phyloP scores from a whole-genome alignment of 1,139 yeast genomes.

The Candida neerlandica region DNA sequence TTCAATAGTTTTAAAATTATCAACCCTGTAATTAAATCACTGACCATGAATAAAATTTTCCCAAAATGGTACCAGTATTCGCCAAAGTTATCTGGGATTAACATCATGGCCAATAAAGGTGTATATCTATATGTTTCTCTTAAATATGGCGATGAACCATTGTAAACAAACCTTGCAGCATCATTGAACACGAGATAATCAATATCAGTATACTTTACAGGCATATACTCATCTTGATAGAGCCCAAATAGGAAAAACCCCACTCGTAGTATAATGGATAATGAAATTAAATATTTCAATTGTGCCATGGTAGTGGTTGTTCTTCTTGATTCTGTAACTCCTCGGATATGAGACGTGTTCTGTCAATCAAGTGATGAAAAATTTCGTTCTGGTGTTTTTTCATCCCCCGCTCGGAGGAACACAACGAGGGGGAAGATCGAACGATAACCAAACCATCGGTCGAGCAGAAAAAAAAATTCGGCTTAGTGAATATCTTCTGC shows the following conservation, averaged over 20 bases:
- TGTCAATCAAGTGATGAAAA: too few relatives aligned
- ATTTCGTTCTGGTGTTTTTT: too few relatives aligned
- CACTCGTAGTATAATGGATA: constrained; percentile 50
- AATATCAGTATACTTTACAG: constrained; percentile 87
- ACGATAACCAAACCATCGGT: too few relatives aligned
- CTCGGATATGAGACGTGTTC: too few relatives aligned
- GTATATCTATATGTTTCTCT: constrained; percentile 93
- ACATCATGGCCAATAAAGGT: constrained; percentile 82
- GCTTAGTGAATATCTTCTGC: neutral
- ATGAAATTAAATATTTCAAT: constrained; percentile 13
- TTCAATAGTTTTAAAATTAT: constrained; percentile 51
- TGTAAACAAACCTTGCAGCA: constrained; percentile 73
- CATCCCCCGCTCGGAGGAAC: too few relatives aligned
- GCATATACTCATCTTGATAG: constrained; percentile 81
- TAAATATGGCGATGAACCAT: constrained; percentile 70
- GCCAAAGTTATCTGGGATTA: constrained; percentile 61
- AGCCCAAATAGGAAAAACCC: constrained; percentile 80
- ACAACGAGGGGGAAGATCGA: too few relatives aligned
- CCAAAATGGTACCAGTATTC: constrained; percentile 68
- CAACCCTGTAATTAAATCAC: constrained; percentile 82
- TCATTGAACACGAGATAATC: constrained; percentile 93
- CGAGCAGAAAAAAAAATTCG: too few relatives aligned
- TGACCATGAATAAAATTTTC: constrained; percentile 69
- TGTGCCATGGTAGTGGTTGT: constrained; percentile 7
- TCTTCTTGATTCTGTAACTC: too few relatives aligned